These are phyloP conservation scores for Omphalotus guepiniiformis DNA, from an alignment of 768 basidiomycete genomes.

Conservation along the genomic window DNA sequence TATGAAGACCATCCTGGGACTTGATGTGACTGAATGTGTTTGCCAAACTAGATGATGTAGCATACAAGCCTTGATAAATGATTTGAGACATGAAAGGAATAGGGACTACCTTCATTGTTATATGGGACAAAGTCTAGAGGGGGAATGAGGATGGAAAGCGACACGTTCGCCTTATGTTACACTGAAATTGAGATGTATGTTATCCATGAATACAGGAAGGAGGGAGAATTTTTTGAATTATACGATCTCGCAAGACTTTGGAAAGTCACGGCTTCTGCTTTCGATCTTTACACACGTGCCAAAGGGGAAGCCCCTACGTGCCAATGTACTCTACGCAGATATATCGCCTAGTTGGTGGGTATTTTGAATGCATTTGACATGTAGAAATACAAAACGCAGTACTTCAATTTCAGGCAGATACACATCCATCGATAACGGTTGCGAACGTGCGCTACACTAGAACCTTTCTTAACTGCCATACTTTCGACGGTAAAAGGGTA, in stretches of 20 bases:
- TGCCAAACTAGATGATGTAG: conserved; percentile 76
- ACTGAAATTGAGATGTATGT: conserved; percentile 3
- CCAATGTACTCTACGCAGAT: too few relatives aligned
- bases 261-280: too few relatives aligned
- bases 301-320: too few relatives aligned
- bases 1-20: conserved; percentile 94
- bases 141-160: neutral
- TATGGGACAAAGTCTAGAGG: neutral
- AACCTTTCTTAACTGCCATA: conserved; percentile 86
- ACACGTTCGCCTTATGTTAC: conserved; percentile 6
- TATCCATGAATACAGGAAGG: conserved; percentile 6
- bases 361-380: too few relatives aligned
- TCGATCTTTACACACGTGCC: too few relatives aligned
- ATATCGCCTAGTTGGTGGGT: too few relatives aligned
- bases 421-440: conserved; percentile 1
- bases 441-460: conserved; percentile 69
- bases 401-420: too few relatives aligned
- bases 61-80: conserved; percentile 17
- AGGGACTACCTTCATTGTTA: conserved; percentile 12
- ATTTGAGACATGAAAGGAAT: neutral
- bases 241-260: too few relatives aligned
- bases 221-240: too few relatives aligned
- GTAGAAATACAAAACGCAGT: too few relatives aligned
- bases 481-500: conserved; percentile 68
- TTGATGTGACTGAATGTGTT: conserved; percentile 94